Evolutionary conservation across 345 rosid genomes (phyloP).

Genomic region (Citrus trifoliata): DNA sequence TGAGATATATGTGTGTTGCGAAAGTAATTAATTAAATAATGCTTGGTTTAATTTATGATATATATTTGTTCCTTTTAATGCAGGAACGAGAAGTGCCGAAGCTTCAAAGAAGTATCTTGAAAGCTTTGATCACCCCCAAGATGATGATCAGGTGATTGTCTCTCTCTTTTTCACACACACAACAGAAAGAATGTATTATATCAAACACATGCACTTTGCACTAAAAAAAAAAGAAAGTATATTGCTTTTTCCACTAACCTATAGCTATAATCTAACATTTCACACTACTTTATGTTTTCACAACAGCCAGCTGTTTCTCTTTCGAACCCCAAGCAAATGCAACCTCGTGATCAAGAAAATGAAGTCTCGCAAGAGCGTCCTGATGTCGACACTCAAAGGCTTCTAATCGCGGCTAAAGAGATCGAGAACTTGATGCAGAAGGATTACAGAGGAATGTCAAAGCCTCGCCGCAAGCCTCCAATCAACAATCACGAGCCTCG

Average conservation of each 20-base stretch:
- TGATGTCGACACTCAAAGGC: conserved; percentile 26
- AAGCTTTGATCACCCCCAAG: background rate
- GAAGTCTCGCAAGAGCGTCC: background rate
- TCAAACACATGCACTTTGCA: background rate
- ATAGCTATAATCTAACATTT: background rate
- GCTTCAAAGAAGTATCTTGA: conserved; percentile 7
- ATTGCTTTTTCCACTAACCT: background rate
- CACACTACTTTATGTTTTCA: background rate
- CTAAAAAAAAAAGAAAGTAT: too few species aligned
- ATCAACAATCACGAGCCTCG: conserved; percentile 40
- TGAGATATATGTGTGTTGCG: background rate
- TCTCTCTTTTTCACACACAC: background rate
- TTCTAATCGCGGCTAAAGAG: conserved; percentile 29
- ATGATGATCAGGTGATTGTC: conserved; percentile 7
- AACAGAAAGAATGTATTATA: background rate
- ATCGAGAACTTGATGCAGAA: conserved; percentile 32
- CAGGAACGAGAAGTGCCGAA: background rate
- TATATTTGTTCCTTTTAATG: background rate
- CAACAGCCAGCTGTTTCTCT: conserved; percentile 6
- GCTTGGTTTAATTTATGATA: background rate
- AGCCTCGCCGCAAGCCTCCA: conserved; percentile 45
- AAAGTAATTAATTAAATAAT: background rate
- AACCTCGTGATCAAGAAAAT: conserved; percentile 3
- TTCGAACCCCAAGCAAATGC: background rate
- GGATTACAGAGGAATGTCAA: conserved; percentile 32